These are phyloP conservation scores for Xylaria sp. DNA, from an alignment of 2,329 filamentous ascomycete species.

Conservation along the genomic window DNA sequence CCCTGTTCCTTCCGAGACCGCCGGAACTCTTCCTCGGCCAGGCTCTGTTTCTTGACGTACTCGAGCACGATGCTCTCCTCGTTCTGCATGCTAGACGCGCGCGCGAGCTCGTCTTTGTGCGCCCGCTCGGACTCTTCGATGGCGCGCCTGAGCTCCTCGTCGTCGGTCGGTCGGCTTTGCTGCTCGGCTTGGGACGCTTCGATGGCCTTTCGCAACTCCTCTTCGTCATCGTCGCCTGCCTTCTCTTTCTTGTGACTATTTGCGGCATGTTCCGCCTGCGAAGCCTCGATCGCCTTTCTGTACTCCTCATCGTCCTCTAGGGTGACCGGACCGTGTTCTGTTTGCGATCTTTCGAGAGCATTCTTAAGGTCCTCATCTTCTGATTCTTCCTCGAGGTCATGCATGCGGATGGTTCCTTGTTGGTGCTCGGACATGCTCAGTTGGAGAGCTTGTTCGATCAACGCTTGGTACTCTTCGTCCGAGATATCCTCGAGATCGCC, in stretches of 20 bases:
- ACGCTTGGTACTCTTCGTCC: constrained; percentile 60
- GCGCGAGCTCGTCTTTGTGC: constrained; percentile 47
- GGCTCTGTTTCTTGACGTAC: constrained; percentile 76
- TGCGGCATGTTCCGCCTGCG: constrained; percentile 33
- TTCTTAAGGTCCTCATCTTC: constrained; percentile 28
- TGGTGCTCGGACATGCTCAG: constrained; percentile 47
- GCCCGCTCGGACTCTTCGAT: constrained; percentile 51
- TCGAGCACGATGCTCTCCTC: constrained; percentile 77
- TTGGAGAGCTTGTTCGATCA: constrained; percentile 59
- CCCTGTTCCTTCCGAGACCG: constrained; percentile 41
- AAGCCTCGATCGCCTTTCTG: constrained; percentile 45
- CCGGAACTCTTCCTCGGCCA: constrained; percentile 65
- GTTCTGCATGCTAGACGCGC: constrained; percentile 47
- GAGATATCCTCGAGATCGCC: constrained; percentile 50
- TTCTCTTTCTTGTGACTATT: constrained; percentile 5
- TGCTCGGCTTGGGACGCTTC: constrained; percentile 43
- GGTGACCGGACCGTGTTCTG: constrained; percentile 24
- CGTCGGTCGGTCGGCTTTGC: constrained; percentile 32
- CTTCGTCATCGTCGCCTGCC: constrained; percentile 33
- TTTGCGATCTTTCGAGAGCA: constrained; percentile 31
- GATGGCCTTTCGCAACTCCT: constrained; percentile 44
- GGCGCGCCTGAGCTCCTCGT: constrained; percentile 50
- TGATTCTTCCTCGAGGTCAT: constrained; percentile 25
- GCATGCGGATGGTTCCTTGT: constrained; percentile 24
- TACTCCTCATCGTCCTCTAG: constrained; percentile 44